Evolutionary conservation across 176 grass and related monocot genomes (phyloP).

Genomic region (Avena eriantha): DNA sequence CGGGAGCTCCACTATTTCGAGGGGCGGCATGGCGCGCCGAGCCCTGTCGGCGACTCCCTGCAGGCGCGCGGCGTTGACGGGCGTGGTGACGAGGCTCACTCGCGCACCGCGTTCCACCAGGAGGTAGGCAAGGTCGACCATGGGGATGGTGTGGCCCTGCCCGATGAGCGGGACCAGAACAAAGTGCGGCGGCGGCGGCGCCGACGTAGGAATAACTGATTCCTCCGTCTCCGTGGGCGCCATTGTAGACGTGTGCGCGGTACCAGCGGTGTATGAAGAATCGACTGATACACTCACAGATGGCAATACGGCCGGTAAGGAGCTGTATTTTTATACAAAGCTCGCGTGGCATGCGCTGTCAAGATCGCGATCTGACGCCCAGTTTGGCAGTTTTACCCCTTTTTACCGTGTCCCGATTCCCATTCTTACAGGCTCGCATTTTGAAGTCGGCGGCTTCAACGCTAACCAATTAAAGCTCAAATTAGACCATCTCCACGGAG

Average conservation of each 20-base stretch:
- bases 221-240: not conserved
- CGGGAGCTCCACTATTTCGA: slow-evolving; percentile 55
- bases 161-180: slow-evolving; percentile 54
- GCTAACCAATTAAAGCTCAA: no score
- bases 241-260: slow-evolving; percentile 5
- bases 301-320: no score
- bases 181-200: slow-evolving; percentile 34
- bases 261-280: not conserved
- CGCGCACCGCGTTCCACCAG: slow-evolving; percentile 42
- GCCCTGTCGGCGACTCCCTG: slow-evolving; percentile 34
- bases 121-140: slow-evolving; percentile 58
- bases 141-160: slow-evolving; percentile 67
- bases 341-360: no score
- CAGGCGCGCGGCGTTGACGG: slow-evolving; percentile 49
- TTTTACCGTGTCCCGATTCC: no score
- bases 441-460: no score
- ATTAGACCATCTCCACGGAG: no score
- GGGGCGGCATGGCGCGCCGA: slow-evolving; percentile 9
- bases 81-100: slow-evolving; percentile 53
- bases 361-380: no score
- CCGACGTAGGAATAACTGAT: not conserved
- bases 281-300: not conserved
- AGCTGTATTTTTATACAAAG: no score
- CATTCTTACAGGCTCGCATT: no score
- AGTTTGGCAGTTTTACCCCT: no score